Percentiles rank a stretch among this genome's conserved stretches.
phyloP scores from a whole-genome alignment of 352 stramenopile genomes.

The Phytophthora vignae region DNA sequence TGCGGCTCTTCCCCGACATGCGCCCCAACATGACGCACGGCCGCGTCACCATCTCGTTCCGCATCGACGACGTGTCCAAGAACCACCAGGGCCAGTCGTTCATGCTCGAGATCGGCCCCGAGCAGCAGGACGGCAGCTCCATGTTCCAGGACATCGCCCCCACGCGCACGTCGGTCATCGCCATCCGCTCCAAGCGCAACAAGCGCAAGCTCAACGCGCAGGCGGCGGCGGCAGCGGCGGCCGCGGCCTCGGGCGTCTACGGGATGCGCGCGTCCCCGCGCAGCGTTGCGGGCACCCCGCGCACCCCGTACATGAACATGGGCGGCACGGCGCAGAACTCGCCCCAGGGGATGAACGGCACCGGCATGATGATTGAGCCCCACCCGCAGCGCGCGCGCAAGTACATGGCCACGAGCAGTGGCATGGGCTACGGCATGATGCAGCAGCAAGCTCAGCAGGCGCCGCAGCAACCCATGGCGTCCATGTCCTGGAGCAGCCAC shows the following conservation, averaged over 20 bases:
- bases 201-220: conserved; percentile 83
- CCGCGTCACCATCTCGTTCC: conserved; percentile 90
- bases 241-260: conserved; percentile 23
- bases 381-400: conserved; percentile 44
- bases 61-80: conserved; percentile 97
- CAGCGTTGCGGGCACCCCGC: conserved; percentile 47
- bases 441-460: conserved; percentile 24
- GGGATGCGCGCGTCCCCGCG: conserved; percentile 45
- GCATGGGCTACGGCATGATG: conserved; percentile 46
- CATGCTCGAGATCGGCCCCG: conserved; percentile 88
- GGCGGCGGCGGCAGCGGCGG: conserved; percentile 17
- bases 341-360: conserved; percentile 27
- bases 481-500: conserved; percentile 64
- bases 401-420: conserved; percentile 33
- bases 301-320: conserved; percentile 44
- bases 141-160: conserved; percentile 93
- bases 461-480: conserved; percentile 26
- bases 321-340: conserved; percentile 18
- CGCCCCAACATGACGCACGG: conserved; percentile 89
- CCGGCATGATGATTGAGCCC: conserved; percentile 27
- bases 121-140: conserved; percentile 81
- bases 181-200: conserved; percentile 96
- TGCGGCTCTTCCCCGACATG: conserved; percentile 89
- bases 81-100: conserved; percentile 98
- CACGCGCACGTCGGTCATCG: conserved; percentile 88